Evolutionary conservation across 2,329 filamentous ascomycete species (phyloP), one percentile per base, ranked within the genome.

Genomic region (Botrytis deweyae): DNA sequence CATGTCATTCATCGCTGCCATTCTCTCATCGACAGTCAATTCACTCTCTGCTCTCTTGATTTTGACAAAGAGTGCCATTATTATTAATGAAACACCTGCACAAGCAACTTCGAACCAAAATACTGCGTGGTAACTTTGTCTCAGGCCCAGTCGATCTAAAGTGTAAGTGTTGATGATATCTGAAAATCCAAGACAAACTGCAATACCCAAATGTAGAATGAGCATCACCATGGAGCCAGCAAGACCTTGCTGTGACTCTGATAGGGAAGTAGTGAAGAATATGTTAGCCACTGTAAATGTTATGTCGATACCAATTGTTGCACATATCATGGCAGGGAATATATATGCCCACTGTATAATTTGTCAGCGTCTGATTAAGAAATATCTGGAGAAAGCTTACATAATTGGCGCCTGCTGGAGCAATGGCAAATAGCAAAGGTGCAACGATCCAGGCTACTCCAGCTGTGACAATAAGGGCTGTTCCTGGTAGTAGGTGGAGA

Each of bases 251-350:
- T 89, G 86, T 20, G 87, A 86, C 7, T 85, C 85, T 0, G 92
- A 91, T 76, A 94, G 84, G 22, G 87, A 88, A 0, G 92, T 94
- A 0, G 92, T 94, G 80, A 94, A 92, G 82, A 93, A 95, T 74
- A 95, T 88, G 78, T 92, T 94, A 29, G 90, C 88, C 1, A 94
- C 87, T 79, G 91, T 93, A 83, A 91, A 94, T 10, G 89, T 89
- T 72, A 94, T 89, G 79, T 95, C 93, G 74, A 94, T 89, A 29
- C 91, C 92, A 49, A 94, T 84, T 0, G 92, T 95, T 20, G 87
- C 87, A 76, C 89, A 88, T 5, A 91, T 81, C 90, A 92, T 92
- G 72, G 88, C 84, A 0, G 92, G 91, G 79, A 95, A 93, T 36
- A 93, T 86, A 78, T 88, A 94, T 0, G 90, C 88, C 93, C 92